Evolutionary conservation across 441 rosid genomes (phyloP).

Genomic region (Gossypium davidsonii): DNA sequence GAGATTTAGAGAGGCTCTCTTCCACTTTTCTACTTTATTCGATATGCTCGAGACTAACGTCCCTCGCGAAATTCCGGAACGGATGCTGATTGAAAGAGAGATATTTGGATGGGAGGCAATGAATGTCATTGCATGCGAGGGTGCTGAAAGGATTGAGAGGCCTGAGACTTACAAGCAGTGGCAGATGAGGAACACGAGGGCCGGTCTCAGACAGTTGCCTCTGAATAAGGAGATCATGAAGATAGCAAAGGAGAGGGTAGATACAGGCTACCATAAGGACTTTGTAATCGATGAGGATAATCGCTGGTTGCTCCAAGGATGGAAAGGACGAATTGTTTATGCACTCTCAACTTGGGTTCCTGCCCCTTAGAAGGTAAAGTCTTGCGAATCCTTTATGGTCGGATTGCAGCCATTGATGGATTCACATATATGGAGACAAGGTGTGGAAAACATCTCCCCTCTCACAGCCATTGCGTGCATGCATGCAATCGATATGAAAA

Average conservation of each 20-base stretch:
- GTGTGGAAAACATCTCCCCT: not conserved
- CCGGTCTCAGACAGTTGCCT: slow-evolving; percentile 34
- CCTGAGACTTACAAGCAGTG: slow-evolving; percentile 50
- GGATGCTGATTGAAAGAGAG: slow-evolving; percentile 39
- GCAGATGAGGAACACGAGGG: slow-evolving; percentile 32
- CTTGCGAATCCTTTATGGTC: not conserved
- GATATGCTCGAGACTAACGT: slow-evolving; percentile 36
- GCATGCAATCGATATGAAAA: no score
- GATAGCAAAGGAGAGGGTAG: slow-evolving; percentile 33
- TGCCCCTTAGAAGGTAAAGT: slow-evolving; percentile 16
- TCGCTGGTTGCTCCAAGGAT: slow-evolving; percentile 40
- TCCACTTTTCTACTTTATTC: slow-evolving; percentile 37
- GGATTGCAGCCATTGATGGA: not conserved
- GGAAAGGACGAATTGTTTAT: slow-evolving; percentile 39
- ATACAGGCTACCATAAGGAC: slow-evolving; percentile 34
- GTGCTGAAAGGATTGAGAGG: slow-evolving; percentile 43
- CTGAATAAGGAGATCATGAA: slow-evolving; percentile 31
- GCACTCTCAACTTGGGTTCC: slow-evolving; percentile 40
- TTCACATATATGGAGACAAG: slow-evolving; percentile 2
- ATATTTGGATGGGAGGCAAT: slow-evolving; percentile 38
- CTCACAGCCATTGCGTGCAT: no score
- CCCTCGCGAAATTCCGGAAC: slow-evolving; percentile 40
- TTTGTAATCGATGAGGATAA: slow-evolving; percentile 32
- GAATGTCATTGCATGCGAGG: slow-evolving; percentile 50
- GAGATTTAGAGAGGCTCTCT: slow-evolving; percentile 44